Evolutionary conservation across 495 filamentous ascomycete species (phyloP), one percentile per base, ranked within the genome.

Genomic region (Mytilinidion resinicola): DNA sequence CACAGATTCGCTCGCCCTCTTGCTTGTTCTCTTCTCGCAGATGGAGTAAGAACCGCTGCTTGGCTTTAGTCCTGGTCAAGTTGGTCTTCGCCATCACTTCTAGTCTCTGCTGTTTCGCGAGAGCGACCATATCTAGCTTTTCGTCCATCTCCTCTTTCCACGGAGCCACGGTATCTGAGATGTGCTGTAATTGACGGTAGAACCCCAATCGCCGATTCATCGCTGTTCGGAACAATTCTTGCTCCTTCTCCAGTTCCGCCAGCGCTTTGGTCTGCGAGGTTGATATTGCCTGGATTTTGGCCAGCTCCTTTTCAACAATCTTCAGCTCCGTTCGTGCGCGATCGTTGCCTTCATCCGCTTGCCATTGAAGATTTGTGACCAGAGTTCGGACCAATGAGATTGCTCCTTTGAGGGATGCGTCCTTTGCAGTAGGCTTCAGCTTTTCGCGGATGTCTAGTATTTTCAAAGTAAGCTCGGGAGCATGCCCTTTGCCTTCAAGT

Each of bases 151-250:
- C 76, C 41, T 82, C 77, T 60, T 89, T 84, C 43, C 86, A 86
- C 8, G 86, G 85, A 9, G 79, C 81, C 0, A 96, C 89, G 20
- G 80, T 90, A 70, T 96, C 91, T 0, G 92, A 96, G 36, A 96
- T 82, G 15, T 81, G 78, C 67, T 96, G 92, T 17, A 98, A 74
- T 63, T 96, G 92, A 0, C 86, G 82, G 69, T 96, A 96, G 59
- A 86, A 96, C 39, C 92, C 89, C 6, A 95, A 73, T 11, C 92
- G 82, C 48, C 83, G 77, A 64, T 96, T 96, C 79, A 89, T 87
- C 0, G 86, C 82, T 36, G 81, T 79, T 30, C 81, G 84, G 66
- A 96, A 93, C 37, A 84, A 69, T 37, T 91, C 84, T 4, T 90
- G 67, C 64, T 96, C 92, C 64, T 79, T 86, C 53, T 87, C 67